These are phyloP conservation scores for Alternaria sp. DNA, from an alignment of 2,329 filamentous ascomycete species.

Conservation along the genomic window DNA sequence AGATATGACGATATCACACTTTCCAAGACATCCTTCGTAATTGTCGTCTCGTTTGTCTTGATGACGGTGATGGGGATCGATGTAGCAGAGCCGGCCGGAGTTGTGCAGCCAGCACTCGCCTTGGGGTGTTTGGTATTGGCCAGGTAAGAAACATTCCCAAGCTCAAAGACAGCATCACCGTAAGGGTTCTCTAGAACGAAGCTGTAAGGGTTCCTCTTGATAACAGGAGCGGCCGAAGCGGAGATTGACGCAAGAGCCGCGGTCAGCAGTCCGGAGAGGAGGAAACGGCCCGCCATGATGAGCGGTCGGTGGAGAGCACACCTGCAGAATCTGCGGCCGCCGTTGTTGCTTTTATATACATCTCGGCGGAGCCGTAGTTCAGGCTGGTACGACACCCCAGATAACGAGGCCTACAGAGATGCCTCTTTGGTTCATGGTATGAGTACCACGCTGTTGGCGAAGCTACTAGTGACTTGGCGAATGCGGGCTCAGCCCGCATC, in stretches of 20 bases:
- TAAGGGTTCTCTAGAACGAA: constrained; percentile 27
- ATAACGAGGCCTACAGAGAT: neutral
- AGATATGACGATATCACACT: constrained; percentile 39
- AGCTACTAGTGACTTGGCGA: constrained; percentile 1
- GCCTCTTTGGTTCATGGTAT: neutral
- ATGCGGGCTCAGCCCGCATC: neutral
- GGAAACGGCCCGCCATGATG: constrained; percentile 15
- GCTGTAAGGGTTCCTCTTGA: constrained; percentile 27
- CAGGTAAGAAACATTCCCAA: constrained; percentile 48
- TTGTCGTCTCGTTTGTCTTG: constrained; percentile 33
- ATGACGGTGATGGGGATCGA: constrained; percentile 38
- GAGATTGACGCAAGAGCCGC: constrained; percentile 14
- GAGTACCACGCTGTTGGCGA: neutral
- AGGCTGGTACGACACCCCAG: neutral
- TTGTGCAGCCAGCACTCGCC: constrained; percentile 11
- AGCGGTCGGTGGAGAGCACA: neutral
- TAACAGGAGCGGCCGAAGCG: constrained; percentile 15
- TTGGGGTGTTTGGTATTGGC: constrained; percentile 45
- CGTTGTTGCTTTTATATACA: neutral
- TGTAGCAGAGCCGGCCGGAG: constrained; percentile 2
- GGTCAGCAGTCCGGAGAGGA: constrained; percentile 10
- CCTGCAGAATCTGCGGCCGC: neutral
- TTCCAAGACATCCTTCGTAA: constrained; percentile 39
- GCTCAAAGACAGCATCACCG: constrained; percentile 44
- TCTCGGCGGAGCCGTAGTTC: neutral